A percentile compares a stretch with the other conserved stretches of the same genome.
phyloP scores from a whole-genome alignment of 768 basidiomycete species.

The Mycena rosella region DNA sequence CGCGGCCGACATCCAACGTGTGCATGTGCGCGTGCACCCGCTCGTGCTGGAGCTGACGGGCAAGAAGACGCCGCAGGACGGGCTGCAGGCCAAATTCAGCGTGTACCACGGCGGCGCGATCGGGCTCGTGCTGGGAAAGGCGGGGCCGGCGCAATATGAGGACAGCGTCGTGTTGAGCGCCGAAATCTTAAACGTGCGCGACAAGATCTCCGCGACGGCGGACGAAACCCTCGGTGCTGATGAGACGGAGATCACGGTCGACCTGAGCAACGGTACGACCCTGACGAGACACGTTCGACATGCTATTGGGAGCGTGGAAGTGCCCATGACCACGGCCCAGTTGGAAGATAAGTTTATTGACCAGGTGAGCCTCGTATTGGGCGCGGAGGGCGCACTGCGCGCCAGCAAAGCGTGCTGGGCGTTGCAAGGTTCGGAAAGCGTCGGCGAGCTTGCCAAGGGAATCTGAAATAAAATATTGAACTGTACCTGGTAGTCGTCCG shows the following conservation, averaged over 20 bases:
- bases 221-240: constrained; percentile 33
- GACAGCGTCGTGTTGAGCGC: constrained; percentile 35
- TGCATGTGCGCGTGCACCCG: constrained; percentile 39
- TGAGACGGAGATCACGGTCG: constrained; percentile 33
- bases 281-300: constrained; percentile 37
- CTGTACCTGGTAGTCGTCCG: neutral
- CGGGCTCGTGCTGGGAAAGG: constrained; percentile 38
- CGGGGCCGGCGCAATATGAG: constrained; percentile 37
- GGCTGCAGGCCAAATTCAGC: constrained; percentile 42
- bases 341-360: constrained; percentile 40
- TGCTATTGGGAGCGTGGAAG: constrained; percentile 39
- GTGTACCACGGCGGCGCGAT: constrained; percentile 40
- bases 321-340: constrained; percentile 35
- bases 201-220: constrained; percentile 37
- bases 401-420: constrained; percentile 33
- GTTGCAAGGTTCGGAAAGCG: constrained; percentile 11
- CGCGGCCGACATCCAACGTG: constrained; percentile 31
- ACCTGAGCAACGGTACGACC: constrained; percentile 32
- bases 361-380: constrained; percentile 36
- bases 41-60: constrained; percentile 40
- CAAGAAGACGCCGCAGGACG: constrained; percentile 40
- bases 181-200: constrained; percentile 36
- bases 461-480: constrained; percentile 15
- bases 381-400: constrained; percentile 32
- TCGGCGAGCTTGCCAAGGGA: constrained; percentile 13